These are phyloP conservation scores for Knufia fluminis DNA, from an alignment of 2,329 filamentous ascomycete genomes.

Conservation along the genomic window DNA sequence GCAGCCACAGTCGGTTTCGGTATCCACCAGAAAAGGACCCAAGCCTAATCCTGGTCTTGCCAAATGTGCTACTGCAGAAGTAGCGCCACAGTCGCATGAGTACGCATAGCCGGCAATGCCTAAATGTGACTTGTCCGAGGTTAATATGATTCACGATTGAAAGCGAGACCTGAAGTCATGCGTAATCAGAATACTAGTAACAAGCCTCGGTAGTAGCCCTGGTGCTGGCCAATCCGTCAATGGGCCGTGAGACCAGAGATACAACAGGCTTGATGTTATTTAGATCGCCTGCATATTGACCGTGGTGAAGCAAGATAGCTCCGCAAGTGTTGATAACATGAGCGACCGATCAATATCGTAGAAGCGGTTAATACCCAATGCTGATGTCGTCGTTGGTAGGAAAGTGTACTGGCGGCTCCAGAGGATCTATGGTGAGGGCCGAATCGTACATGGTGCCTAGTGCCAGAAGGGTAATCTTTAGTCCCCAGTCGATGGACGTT, in stretches of 20 bases:
- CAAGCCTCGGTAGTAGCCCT: neutral
- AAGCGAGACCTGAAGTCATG: neutral
- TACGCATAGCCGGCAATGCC: neutral
- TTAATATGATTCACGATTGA: neutral
- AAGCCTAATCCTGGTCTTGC: neutral
- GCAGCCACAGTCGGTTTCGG: neutral
- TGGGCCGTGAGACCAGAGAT: neutral
- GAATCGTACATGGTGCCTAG: constrained; percentile 6
- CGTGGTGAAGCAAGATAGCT: neutral
- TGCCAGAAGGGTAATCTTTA: constrained; percentile 9
- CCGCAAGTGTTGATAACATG: neutral
- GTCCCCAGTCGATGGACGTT: constrained; percentile 3
- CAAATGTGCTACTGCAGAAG: neutral
- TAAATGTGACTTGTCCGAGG: neutral
- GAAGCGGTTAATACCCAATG: neutral
- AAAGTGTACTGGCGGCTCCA: neutral
- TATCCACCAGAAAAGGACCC: neutral
- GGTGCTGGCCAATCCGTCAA: neutral
- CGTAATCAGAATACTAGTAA: neutral
- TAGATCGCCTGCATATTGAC: neutral
- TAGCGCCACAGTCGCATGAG: neutral
- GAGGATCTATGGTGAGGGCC: constrained; percentile 5
- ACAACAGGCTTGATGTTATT: neutral
- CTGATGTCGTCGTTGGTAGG: neutral
- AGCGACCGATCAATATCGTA: constrained; percentile 1